Evolutionary conservation across 257 asterid genomes (phyloP), one percentile per base, ranked within the genome.

Genomic region (Mitragyna speciosa): DNA sequence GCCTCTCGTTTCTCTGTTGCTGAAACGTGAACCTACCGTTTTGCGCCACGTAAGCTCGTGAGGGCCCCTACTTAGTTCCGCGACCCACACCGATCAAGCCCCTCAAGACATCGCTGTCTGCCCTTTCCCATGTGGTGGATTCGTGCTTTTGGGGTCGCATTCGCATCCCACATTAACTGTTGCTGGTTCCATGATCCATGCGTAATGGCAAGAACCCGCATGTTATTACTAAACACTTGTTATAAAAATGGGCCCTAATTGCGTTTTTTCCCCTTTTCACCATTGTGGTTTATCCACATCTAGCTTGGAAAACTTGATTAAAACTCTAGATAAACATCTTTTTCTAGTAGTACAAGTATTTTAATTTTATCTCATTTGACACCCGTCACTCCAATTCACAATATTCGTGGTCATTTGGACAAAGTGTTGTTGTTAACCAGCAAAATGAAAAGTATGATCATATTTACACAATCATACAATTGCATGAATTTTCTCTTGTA

Each of bases 1-100:
- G 68, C 79, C 79, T 70, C 81, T 77, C 61, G 26, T 80, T 84
- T 75, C 75, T 49, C 77, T 49, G 51, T 59, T 81, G 72, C 70
- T 15, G 30, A 36, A 70, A 49, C 61, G 31, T 73, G 61, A 39
- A 67, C 84, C 87, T 63, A 65, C 73, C 10, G 15, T 43, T 15
- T 56, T 10, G 5, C 6, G 87, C 75, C 84, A 81, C 80, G 75
- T 73, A 51, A 69, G 66, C 58, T 0, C 0, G 0, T 17, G 76
- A 28, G 17, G 79, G 81, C 31, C 78, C 81, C 76, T 14, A 30
- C 52, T 71, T 76, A 49, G 12, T 15, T 14, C 7, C 52, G 26
- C 8, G 5, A 20, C 65, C 56, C 24, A 47, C n/a, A 33, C 61
- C 47, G 16, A 70, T 12, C 33, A 4, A 76, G 52, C 49, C 7